These are phyloP conservation scores for Trichomonascus vanleenenianus DNA, from an alignment of 805 yeast species.

Conservation along the genomic window DNA sequence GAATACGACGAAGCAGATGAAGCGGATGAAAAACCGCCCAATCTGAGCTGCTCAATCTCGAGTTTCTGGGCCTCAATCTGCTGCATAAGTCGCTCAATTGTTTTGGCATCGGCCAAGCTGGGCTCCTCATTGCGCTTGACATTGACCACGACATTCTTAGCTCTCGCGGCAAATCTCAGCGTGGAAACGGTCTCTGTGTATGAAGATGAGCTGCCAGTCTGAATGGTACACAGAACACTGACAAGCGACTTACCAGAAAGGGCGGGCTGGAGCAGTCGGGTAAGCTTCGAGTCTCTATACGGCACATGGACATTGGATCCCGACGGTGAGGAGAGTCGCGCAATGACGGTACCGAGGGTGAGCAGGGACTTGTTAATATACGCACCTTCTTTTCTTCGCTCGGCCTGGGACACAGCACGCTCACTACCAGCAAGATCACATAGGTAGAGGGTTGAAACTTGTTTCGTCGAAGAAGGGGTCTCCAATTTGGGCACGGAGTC, in stretches of 20 bases:
- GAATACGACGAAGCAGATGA: conserved; percentile 4
- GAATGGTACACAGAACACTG: conserved; percentile 77
- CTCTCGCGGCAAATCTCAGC: conserved; percentile 85
- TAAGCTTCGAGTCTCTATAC: conserved; percentile 86
- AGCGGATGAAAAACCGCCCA: conserved; percentile 7
- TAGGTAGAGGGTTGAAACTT: conserved; percentile 56
- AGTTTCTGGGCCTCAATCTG: conserved; percentile 55
- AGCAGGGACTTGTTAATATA: conserved; percentile 84
- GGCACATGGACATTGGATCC: conserved; percentile 58
- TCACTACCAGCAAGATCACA: conserved; percentile 99
- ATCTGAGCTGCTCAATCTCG: conserved; percentile 36
- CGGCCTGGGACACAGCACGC: conserved; percentile 63
- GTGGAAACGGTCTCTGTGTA: conserved; percentile 81
- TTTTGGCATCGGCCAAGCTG: conserved; percentile 33
- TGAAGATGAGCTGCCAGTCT: conserved; percentile 46
- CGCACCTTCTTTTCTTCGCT: conserved; percentile 88
- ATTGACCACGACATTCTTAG: conserved; percentile 71
- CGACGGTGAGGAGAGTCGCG: conserved; percentile 42
- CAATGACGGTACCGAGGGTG: conserved; percentile 88
- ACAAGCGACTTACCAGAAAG: conserved; percentile 80
- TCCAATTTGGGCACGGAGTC: conserved; percentile 32
- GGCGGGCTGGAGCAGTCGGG: conserved; percentile 86
- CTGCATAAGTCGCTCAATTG: conserved; percentile 47
- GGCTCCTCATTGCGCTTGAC: conserved; percentile 41
- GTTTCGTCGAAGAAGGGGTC: not conserved